Evolutionary conservation across 768 basidiomycete genomes (phyloP), one percentile per base, ranked within the genome.

Genomic region (Tremella mesenterica): DNA sequence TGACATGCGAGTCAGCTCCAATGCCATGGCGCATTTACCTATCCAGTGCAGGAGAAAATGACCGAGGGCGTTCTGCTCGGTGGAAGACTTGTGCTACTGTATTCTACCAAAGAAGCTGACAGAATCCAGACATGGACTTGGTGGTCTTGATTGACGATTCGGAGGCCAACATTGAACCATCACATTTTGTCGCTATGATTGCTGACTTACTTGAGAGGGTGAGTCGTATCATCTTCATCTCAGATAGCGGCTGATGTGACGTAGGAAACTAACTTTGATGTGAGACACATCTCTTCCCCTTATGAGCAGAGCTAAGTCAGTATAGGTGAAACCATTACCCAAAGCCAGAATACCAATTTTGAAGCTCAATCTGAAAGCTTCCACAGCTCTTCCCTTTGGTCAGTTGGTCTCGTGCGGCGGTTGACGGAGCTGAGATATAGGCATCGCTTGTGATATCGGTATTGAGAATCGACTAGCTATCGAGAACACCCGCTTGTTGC

Each of bases 341-440:
- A 86, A 91, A 75, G 93, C 93, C 10, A 85, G 93, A 65, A 96
- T 97, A 78, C 93, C 93, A 29, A 99, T 99, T 70, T 89, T 99
- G 69, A 99, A 99, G 77, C 79, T 99, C 50, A 89, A 87, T 21
- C 81, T 97, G 23, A 85, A 88, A 70, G 87, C 75, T 3, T 70
- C 71, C 5, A 64, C 71, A 18, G 71, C 73, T 18, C 63, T 75
- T 8, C 69, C 70, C 7, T 73, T 69, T 44, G 69, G 66, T 64
- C 44, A 26, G 61, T 56, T 12, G 12, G 1, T 16, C 33, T 16
- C 2, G 39, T 21, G 20, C n/a, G 20, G 26, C 18, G 12, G 16
- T n/a, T 18, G 28, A 33, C 25, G 25, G 20, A 33, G n/a, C 50
- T 44, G 36, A 77, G 89, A 13, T 85, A 85, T 82, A 47, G 92